Conservation (phyloP, 1,139 yeast genomes). For the Cylindricascospora bacillispora region DNA sequence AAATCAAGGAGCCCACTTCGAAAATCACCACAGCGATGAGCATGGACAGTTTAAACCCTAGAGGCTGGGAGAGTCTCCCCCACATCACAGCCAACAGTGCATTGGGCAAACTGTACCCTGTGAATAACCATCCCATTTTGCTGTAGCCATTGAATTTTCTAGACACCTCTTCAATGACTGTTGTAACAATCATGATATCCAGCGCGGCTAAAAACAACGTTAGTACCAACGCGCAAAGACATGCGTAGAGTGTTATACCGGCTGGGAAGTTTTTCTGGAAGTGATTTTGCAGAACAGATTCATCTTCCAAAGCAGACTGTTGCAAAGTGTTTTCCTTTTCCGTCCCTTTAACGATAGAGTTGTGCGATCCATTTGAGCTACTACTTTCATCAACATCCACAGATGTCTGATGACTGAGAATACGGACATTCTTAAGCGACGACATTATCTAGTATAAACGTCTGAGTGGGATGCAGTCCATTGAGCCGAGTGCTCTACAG, state of each 20-base stretch:
- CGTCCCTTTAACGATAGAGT: neutral
- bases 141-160: constrained; percentile 40
- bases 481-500: no score
- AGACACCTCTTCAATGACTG: constrained; percentile 45
- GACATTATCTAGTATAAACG: no score
- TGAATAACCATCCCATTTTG: constrained; percentile 47
- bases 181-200: constrained; percentile 55
- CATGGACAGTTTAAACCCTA: constrained; percentile 46
- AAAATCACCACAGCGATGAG: constrained; percentile 40
- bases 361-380: neutral
- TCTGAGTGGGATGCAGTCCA: no score
- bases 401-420: neutral
- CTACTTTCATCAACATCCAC: neutral
- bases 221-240: constrained; percentile 35
- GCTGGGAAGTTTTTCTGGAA: neutral
- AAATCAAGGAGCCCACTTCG: constrained; percentile 49
- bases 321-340: no score
- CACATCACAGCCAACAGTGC: constrained; percentile 47
- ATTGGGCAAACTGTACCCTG: constrained; percentile 49
- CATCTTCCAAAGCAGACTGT: neutral
- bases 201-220: constrained; percentile 50
- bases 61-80: constrained; percentile 48
- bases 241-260: constrained; percentile 10
- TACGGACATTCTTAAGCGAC: no score
- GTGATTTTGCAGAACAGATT: no score